A percentile compares a stretch with the other conserved stretches of the same genome.
phyloP scores from a whole-genome alignment of 2,329 filamentous ascomycete genomes.

The Alternaria panax region DNA sequence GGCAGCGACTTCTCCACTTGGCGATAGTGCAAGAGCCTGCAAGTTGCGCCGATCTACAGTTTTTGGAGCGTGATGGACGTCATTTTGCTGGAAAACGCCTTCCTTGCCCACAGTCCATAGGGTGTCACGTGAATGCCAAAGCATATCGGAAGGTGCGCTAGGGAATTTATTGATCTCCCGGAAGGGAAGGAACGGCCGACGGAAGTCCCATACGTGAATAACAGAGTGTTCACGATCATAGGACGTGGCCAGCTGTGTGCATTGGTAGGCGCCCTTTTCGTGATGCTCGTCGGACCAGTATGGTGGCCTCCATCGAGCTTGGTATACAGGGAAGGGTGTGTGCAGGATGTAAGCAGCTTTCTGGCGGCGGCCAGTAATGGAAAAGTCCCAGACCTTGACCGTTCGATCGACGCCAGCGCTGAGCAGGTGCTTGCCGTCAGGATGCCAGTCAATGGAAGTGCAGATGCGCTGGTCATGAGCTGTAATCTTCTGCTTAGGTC shows the following conservation, averaged over 20 bases:
- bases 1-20: constrained; percentile 63
- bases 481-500: constrained; percentile 66
- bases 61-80: constrained; percentile 66
- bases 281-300: constrained; percentile 62
- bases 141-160: constrained; percentile 64
- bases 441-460: constrained; percentile 71
- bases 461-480: constrained; percentile 66
- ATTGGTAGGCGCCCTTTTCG: constrained; percentile 63
- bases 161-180: constrained; percentile 66
- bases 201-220: constrained; percentile 71
- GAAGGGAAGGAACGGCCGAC: constrained; percentile 67
- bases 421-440: constrained; percentile 69
- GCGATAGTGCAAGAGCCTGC: constrained; percentile 65
- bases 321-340: constrained; percentile 67
- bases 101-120: constrained; percentile 70
- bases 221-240: constrained; percentile 68
- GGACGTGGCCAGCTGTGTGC: constrained; percentile 67
- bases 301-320: constrained; percentile 68
- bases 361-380: constrained; percentile 62
- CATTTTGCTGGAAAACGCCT: constrained; percentile 68
- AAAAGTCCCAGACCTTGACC: constrained; percentile 71
- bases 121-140: constrained; percentile 70
- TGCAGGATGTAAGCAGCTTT: constrained; percentile 66
- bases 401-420: constrained; percentile 69
- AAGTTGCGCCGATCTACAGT: constrained; percentile 65